Percentiles rank a stretch among this genome's conserved stretches.
phyloP scores from a whole-genome alignment of 495 filamentous ascomycete species.

The Aspergillus cristatus region DNA sequence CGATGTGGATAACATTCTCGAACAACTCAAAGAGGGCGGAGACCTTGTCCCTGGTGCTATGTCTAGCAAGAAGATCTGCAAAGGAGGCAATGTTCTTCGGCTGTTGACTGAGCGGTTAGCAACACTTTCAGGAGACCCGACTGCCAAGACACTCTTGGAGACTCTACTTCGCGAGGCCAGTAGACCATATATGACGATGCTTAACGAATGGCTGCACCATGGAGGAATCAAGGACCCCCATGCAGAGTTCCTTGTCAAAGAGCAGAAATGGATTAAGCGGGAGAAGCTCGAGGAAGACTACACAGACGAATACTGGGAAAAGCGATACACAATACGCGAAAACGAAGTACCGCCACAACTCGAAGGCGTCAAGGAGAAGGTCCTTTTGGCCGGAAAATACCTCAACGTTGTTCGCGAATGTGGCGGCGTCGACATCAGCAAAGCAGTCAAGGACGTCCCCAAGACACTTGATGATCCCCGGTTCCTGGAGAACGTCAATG shows the following conservation, averaged over 20 bases:
- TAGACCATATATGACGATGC: constrained; percentile 92
- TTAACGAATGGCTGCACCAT: constrained; percentile 97
- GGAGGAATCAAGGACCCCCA: constrained; percentile 93
- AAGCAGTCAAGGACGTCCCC: constrained; percentile 79
- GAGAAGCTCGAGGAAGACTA: constrained; percentile 92
- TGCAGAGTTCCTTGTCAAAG: constrained; percentile 86
- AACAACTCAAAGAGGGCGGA: constrained; percentile 68
- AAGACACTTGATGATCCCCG: constrained; percentile 81
- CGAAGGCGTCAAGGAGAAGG: constrained; percentile 84
- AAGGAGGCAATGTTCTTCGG: constrained; percentile 82
- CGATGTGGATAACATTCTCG: constrained; percentile 81
- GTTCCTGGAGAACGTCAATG: constrained; percentile 92
- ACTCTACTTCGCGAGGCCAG: constrained; percentile 79
- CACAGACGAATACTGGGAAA: constrained; percentile 98
- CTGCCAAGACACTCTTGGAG: constrained; percentile 69
- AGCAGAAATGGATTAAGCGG: constrained; percentile 88
- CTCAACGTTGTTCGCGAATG: constrained; percentile 96
- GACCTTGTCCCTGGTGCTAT: constrained; percentile 67
- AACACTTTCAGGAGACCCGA: constrained; percentile 86
- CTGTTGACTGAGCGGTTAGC: constrained; percentile 76
- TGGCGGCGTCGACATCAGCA: constrained; percentile 89
- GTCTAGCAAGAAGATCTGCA: constrained; percentile 83
- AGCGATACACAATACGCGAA: constrained; percentile 88
- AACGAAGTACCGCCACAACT: constrained; percentile 88
- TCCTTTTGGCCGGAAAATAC: constrained; percentile 91